Percentiles rank a stretch among this genome's conserved stretches.
These are phyloP conservation scores for Zoysia japonica DNA, from an alignment of 176 grass and related monocot species.

Conservation along the genomic window DNA sequence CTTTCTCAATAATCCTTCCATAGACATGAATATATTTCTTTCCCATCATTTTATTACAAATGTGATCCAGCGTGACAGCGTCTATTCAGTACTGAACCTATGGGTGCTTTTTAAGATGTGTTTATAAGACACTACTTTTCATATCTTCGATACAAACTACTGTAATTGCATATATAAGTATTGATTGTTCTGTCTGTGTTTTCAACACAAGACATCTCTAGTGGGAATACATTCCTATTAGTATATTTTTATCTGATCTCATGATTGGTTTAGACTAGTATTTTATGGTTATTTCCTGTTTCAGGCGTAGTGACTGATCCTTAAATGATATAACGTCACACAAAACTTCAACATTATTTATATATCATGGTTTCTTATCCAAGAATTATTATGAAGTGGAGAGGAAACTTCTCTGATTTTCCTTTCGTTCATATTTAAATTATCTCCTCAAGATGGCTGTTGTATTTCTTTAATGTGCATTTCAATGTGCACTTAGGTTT, in stretches of 20 bases:
- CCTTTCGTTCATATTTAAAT: background rate
- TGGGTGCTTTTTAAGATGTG: background rate
- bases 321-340: background rate
- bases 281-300: slow-evolving; percentile 1
- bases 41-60: slow-evolving; percentile 7
- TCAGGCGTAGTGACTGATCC: slow-evolving; percentile 5
- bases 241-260: slow-evolving; percentile 21
- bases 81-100: background rate
- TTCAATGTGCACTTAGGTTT: background rate
- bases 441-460: background rate
- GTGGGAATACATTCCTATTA: background rate
- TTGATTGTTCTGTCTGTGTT: slow-evolving; percentile 31
- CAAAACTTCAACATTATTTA: background rate
- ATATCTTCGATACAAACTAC: slow-evolving; percentile 25
- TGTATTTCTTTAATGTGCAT: background rate
- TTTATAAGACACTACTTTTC: slow-evolving; percentile 19
- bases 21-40: background rate
- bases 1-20: background rate
- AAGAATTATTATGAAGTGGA: background rate
- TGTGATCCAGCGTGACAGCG: background rate
- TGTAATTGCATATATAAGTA: slow-evolving; percentile 9
- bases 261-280: background rate
- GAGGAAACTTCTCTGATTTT: slow-evolving; percentile 13
- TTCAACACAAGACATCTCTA: background rate
- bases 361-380: background rate